A percentile compares a stretch with the other conserved stretches of the same genome.
Evolutionary conservation across 192 early-diverging fungal species (phyloP).

Genomic region (Coemansia sp.): DNA sequence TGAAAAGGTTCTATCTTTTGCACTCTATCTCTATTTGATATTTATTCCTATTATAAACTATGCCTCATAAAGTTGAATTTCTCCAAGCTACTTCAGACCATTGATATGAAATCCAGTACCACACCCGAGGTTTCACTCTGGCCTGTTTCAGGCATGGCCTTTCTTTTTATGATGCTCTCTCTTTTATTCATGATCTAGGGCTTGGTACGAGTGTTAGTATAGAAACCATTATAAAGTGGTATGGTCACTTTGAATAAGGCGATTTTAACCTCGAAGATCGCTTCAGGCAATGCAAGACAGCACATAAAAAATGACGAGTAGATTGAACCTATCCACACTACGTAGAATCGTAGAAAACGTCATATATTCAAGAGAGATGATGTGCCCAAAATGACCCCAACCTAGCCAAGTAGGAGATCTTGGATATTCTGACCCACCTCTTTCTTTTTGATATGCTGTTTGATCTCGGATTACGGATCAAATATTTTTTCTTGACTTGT

Average conservation of each 20-base stretch:
- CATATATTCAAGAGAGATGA: background rate
- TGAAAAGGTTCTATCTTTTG: too few relatives aligned
- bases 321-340: too few relatives aligned
- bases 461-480: conserved; percentile 2
- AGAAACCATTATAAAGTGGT: background rate
- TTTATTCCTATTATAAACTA: too few relatives aligned
- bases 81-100: too few relatives aligned
- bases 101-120: background rate
- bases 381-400: background rate
- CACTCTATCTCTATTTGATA: too few relatives aligned
- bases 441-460: background rate
- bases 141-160: background rate
- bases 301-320: too few relatives aligned
- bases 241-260: background rate
- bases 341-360: too few relatives aligned
- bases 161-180: background rate
- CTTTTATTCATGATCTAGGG: background rate
- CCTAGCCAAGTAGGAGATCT: background rate
- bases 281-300: too few relatives aligned
- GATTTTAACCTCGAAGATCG: background rate
- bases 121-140: background rate
- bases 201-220: background rate
- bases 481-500: conserved; percentile 5
- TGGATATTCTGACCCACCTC: too few relatives aligned
- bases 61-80: too few relatives aligned